These are phyloP conservation scores for Hypholoma sublateritium DNA, from an alignment of 768 basidiomycete species.

Conservation along the genomic window DNA sequence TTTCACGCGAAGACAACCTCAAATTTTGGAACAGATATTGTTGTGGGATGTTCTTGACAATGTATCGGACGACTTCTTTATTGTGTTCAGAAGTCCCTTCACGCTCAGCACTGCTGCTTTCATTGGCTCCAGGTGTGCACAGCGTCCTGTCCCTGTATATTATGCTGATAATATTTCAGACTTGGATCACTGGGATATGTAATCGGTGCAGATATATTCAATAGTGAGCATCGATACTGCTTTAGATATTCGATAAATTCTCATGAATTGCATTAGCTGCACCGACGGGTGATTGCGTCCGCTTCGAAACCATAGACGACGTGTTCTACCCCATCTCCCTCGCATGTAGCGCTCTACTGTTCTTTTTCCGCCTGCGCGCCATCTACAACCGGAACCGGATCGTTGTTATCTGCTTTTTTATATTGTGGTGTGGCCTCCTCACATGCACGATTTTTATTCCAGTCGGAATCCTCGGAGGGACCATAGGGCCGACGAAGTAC, in stretches of 20 bases:
- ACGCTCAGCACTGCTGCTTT: too few relatives aligned
- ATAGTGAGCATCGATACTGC: too few relatives aligned
- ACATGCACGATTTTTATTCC: conserved; percentile 27
- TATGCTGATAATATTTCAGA: too few relatives aligned
- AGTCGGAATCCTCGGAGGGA: conserved; percentile 18
- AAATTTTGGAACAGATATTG: neutral
- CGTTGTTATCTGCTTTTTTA: conserved; percentile 22
- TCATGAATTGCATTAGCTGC: conserved; percentile 4
- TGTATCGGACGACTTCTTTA: neutral
- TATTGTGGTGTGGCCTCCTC: conserved; percentile 31
- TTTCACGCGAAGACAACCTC: neutral
- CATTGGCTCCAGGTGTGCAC: too few relatives aligned
- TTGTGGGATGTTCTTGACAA: neutral
- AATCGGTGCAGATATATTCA: too few relatives aligned
- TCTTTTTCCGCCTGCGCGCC: conserved; percentile 38
- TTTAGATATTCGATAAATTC: neutral
- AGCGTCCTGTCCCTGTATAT: too few relatives aligned
- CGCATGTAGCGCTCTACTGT: conserved; percentile 31
- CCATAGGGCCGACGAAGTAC: conserved; percentile 31
- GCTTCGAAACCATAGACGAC: conserved; percentile 1
- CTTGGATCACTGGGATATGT: too few relatives aligned
- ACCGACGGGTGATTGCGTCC: conserved; percentile 8
- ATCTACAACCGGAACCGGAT: conserved; percentile 24
- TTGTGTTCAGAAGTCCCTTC: too few relatives aligned
- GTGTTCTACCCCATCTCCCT: conserved; percentile 10